Base-by-base conservation (phyloP, 1,284 basidiomycete genomes). In the Heliocybe sulcata region DNA sequence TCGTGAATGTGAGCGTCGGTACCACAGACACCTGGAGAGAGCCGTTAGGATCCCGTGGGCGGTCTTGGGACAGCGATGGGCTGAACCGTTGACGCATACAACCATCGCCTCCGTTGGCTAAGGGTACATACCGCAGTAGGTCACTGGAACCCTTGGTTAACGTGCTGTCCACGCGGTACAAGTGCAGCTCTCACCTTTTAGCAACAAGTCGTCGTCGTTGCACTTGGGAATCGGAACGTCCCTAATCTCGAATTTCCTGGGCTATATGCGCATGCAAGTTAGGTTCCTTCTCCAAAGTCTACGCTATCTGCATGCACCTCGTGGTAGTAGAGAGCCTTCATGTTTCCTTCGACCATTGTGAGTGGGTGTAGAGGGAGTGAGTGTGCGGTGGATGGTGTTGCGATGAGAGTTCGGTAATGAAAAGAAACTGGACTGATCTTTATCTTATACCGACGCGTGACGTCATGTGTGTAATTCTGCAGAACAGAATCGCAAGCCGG, bases 1-100 rank as follows among this genome's bases (percentile, higher is more conserved):
- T 78, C 75, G 69, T 83, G 81, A 54, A 83, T 79, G 65, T 82
- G 81, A 27, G 67, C 72, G 64, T 82, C 81, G 22, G 81, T 81
- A 54, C 81, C 79, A 61, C 79, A 81, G 54, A 77, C 68, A 59
- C 76, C 76, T 64, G 22, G 16, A 20, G 10, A 14, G 14, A n/a
- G 12, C n/a, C 16, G 23, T 22, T 19, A 42, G 2, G 33, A 12
- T 20, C 3, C 22, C 67, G 55, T 63, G 63, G 62, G 59, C 45
- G 67, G 64, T 69, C 33, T 54, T 35, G 12, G 16, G 25, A 19
- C 2, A 16, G 33, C 14, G 53, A 33, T 19, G 52, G n/a, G 20
- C 51, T 22, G 51, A 29, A 45, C 16, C 16, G 33, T 31, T 25
- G 35, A 19, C n/a, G 29, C 29, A 31, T 31, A 12, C 22, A 35